Conservation (phyloP, 1,139 yeast genomes). For the Torulaspora pretoriensis region DNA sequence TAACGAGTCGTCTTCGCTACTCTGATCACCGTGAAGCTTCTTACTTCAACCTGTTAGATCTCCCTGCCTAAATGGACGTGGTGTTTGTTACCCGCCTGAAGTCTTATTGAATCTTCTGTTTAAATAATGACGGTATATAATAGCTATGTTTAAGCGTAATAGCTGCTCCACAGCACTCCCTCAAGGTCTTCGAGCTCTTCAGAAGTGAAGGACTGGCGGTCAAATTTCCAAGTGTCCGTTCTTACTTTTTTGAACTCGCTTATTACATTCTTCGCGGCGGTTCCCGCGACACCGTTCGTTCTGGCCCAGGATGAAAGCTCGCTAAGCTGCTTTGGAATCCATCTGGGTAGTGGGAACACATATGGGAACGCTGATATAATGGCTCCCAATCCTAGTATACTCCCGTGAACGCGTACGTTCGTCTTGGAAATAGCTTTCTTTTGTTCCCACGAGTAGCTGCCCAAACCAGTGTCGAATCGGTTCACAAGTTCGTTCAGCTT, state of each 20-base stretch:
- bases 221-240: conserved; percentile 96
- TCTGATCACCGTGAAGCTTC: background rate
- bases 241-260: conserved; percentile 88
- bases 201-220: conserved; percentile 66
- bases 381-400: conserved; percentile 86
- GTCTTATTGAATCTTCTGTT: conserved; percentile 6
- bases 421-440: conserved; percentile 41
- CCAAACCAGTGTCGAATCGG: conserved; percentile 41
- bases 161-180: conserved; percentile 91
- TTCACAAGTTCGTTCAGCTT: conserved; percentile 39
- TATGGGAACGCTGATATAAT: conserved; percentile 88
- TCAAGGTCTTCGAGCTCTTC: conserved; percentile 88
- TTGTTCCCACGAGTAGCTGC: conserved; percentile 29
- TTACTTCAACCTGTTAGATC: conserved; percentile 2
- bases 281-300: conserved; percentile 73
- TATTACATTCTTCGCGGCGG: conserved; percentile 75
- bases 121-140: conserved; percentile 30
- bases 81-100: conserved; percentile 11
- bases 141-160: conserved; percentile 52
- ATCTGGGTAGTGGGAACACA: conserved; percentile 82
- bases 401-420: conserved; percentile 68
- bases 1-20: background rate
- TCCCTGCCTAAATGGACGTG: conserved; percentile 4
- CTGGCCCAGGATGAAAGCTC: conserved; percentile 61
- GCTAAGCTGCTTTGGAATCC: conserved; percentile 79